Conservation (phyloP, 2,329 filamentous ascomycete genomes). For the Aspergillus glaucus region DNA sequence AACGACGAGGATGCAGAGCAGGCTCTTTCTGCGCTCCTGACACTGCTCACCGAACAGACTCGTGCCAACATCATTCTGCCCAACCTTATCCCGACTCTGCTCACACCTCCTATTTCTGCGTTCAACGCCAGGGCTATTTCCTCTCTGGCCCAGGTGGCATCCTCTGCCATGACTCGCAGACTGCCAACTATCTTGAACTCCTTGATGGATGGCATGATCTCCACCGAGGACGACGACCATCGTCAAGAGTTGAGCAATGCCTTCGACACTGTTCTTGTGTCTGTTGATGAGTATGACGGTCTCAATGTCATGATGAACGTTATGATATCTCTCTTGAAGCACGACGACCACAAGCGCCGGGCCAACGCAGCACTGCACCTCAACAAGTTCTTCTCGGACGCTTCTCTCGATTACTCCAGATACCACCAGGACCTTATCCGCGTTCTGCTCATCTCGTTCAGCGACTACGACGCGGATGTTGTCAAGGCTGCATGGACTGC, state of each 20-base stretch:
- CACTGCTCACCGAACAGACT: conserved; percentile 85
- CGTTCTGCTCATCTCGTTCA: conserved; percentile 82
- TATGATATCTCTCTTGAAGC: conserved; percentile 78
- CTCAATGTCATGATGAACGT: conserved; percentile 94
- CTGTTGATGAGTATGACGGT: conserved; percentile 92
- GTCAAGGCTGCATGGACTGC: conserved; percentile 87
- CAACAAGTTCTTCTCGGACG: conserved; percentile 74
- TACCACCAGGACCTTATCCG: conserved; percentile 96
- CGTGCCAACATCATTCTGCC: conserved; percentile 94
- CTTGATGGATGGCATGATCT: conserved; percentile 85
- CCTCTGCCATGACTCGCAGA: conserved; percentile 81
- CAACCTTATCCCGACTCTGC: conserved; percentile 88
- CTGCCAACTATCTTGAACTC: conserved; percentile 87
- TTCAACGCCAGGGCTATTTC: conserved; percentile 95
- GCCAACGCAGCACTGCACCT: conserved; percentile 72
- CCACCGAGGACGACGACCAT: conserved; percentile 65
- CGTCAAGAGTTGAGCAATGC: conserved; percentile 67
- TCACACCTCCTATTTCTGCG: conserved; percentile 79
- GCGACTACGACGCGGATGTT: conserved; percentile 74
- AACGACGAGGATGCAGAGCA: conserved; percentile 84
- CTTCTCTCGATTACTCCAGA: conserved; percentile 82
- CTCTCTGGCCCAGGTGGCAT: conserved; percentile 85
- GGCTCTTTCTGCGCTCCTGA: conserved; percentile 84
- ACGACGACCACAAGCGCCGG: conserved; percentile 83
- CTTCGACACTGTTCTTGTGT: conserved; percentile 83